These are phyloP conservation scores for Panicum virgatum DNA, from an alignment of 202 grass and related monocot genomes.

Conservation along the genomic window DNA sequence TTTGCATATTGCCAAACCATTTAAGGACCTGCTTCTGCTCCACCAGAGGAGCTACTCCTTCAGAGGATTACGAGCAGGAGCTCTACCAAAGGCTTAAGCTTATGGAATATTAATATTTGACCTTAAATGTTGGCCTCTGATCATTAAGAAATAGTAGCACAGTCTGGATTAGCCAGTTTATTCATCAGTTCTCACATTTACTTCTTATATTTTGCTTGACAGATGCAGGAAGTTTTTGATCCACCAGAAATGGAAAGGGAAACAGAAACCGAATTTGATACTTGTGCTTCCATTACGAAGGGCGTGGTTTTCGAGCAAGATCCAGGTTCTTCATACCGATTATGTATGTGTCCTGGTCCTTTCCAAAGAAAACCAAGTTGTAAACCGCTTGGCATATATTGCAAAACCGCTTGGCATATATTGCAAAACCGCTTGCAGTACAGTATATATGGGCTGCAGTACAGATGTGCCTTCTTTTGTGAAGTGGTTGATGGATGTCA, in stretches of 20 bases:
- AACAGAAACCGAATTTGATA: constrained; percentile 2
- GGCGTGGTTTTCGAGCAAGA: background rate
- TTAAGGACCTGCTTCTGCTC: no score
- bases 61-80: no score
- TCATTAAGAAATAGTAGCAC: background rate
- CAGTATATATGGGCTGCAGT: no score
- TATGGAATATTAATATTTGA: background rate
- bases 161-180: constrained; percentile 3
- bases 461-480: no score
- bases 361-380: constrained; percentile 2
- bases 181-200: background rate
- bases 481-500: no score
- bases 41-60: no score
- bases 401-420: no score
- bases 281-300: background rate
- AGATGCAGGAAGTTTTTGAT: constrained; percentile 33
- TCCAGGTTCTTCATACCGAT: background rate
- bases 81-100: no score
- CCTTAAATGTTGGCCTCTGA: background rate
- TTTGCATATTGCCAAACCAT: no score
- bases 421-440: no score
- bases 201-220: background rate
- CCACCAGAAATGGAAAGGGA: constrained; percentile 9
- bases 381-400: no score
- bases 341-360: constrained; percentile 11